A percentile compares a stretch with the other conserved stretches of the same genome.
Conservation (phyloP, 2,329 filamentous ascomycete genomes). For the Talaromyces sp. region DNA sequence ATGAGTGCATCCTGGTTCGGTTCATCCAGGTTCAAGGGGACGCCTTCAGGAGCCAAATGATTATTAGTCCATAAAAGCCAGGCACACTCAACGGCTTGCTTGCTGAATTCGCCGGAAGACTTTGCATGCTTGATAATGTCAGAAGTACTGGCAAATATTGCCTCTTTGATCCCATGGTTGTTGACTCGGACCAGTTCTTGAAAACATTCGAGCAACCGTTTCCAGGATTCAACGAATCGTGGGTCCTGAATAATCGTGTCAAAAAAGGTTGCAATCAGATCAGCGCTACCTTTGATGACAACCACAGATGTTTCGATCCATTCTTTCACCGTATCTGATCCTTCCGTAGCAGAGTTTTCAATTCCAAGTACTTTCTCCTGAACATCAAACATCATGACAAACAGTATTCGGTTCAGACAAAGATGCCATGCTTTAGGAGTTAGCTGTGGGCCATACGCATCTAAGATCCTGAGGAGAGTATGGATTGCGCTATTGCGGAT, state of each 20-base stretch:
- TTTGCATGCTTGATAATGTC: slow-evolving; percentile 52
- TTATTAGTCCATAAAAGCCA: slow-evolving; percentile 68
- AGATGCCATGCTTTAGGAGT: slow-evolving; percentile 75
- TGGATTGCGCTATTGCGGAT: slow-evolving; percentile 66
- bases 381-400: slow-evolving; percentile 69
- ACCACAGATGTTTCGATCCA: slow-evolving; percentile 73
- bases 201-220: slow-evolving; percentile 65
- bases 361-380: slow-evolving; percentile 43
- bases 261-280: slow-evolving; percentile 70
- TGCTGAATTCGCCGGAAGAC: slow-evolving; percentile 38
- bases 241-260: slow-evolving; percentile 62
- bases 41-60: slow-evolving; percentile 50
- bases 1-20: slow-evolving; percentile 78
- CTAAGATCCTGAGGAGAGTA: slow-evolving; percentile 83
- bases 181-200: slow-evolving; percentile 58
- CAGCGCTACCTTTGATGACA: slow-evolving; percentile 66
- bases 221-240: slow-evolving; percentile 70
- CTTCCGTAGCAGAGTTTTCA: slow-evolving; percentile 19
- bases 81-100: slow-evolving; percentile 52
- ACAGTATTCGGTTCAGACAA: slow-evolving; percentile 74
- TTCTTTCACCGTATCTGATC: slow-evolving; percentile 41
- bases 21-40: slow-evolving; percentile 40
- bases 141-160: slow-evolving; percentile 62
- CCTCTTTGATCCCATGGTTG: slow-evolving; percentile 66
- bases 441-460: slow-evolving; percentile 79